Percentiles rank a stretch among this genome's conserved stretches.
Conservation (phyloP, 345 rosid genomes). For the Streptanthus diversifolius region DNA sequence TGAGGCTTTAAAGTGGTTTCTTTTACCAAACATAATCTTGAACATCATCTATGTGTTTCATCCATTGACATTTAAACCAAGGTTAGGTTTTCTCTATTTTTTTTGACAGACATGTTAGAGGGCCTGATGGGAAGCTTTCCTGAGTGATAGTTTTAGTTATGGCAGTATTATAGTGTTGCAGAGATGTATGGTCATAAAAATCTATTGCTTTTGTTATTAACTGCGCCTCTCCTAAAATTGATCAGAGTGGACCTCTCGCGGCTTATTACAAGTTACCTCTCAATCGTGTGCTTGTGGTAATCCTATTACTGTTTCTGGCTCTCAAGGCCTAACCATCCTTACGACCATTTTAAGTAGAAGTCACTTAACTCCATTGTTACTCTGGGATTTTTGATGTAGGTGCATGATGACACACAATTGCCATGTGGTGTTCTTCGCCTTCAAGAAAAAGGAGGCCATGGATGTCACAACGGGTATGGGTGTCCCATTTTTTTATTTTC, state of each 20-base stretch:
- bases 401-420: slow-evolving; percentile 77
- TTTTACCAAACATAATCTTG: not conserved
- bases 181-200: not conserved
- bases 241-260: slow-evolving; percentile 80
- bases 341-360: not conserved
- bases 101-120: not conserved
- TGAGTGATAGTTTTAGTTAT: not conserved
- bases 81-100: not conserved
- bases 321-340: not conserved
- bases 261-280: slow-evolving; percentile 92
- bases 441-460: slow-evolving; percentile 82
- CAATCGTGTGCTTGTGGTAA: slow-evolving; percentile 80
- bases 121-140: slow-evolving; percentile 1
- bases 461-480: slow-evolving; percentile 76
- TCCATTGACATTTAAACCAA: not conserved
- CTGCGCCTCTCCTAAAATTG: slow-evolving; percentile 2
- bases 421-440: slow-evolving; percentile 95
- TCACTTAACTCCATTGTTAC: not conserved
- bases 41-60: not conserved
- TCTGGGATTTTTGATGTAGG: slow-evolving; percentile 38
- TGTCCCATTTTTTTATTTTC: not conserved
- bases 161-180: not conserved
- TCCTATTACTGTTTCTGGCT: slow-evolving; percentile 18
- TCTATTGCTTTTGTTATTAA: not conserved
- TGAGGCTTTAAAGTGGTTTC: not conserved